Evolutionary conservation across 2,329 filamentous ascomycete genomes (phyloP).

Genomic region (Fusarium devonianum): DNA sequence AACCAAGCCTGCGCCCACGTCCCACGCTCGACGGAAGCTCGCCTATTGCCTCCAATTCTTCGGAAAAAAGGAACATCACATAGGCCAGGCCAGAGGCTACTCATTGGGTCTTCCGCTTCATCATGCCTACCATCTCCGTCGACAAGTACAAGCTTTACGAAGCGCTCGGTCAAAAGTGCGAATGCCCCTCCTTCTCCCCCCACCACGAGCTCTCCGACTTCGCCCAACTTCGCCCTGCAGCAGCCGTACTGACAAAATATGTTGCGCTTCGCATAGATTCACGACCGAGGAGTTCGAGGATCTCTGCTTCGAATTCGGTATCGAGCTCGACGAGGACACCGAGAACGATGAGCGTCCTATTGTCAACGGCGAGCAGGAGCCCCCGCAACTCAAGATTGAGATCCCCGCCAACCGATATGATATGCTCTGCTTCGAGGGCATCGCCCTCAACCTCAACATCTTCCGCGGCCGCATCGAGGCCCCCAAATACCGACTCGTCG

Average conservation of each 20-base stretch:
- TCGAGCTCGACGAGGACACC: constrained; percentile 97
- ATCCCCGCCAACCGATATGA: constrained; percentile 95
- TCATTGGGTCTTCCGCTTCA: constrained; percentile 42
- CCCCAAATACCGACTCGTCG: constrained; percentile 80
- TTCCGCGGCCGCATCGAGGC: constrained; percentile 80
- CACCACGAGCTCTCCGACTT: constrained; percentile 28
- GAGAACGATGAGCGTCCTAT: constrained; percentile 76
- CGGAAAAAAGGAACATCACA: constrained; percentile 23
- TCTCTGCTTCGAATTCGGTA: constrained; percentile 97
- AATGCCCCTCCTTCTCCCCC: constrained; percentile 39
- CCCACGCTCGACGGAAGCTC: constrained; percentile 33
- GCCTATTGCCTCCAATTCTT: constrained; percentile 26
- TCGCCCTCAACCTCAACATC: constrained; percentile 93
- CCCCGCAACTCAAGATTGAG: constrained; percentile 95
- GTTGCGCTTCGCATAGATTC: constrained; percentile 60
- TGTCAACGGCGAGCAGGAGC: constrained; percentile 81
- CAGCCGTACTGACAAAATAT: constrained; percentile 32
- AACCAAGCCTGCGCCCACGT: constrained; percentile 31
- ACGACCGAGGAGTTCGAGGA: constrained; percentile 96
- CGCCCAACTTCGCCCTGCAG: constrained; percentile 20
- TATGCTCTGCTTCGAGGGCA: constrained; percentile 97
- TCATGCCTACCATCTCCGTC: constrained; percentile 95
- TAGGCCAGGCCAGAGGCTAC: constrained; percentile 34
- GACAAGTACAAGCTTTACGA: constrained; percentile 97
- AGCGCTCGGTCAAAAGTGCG: constrained; percentile 84